Evolutionary conservation across 352 stramenopile species (phyloP).

Genomic region (Globisporangium barbulae): DNA sequence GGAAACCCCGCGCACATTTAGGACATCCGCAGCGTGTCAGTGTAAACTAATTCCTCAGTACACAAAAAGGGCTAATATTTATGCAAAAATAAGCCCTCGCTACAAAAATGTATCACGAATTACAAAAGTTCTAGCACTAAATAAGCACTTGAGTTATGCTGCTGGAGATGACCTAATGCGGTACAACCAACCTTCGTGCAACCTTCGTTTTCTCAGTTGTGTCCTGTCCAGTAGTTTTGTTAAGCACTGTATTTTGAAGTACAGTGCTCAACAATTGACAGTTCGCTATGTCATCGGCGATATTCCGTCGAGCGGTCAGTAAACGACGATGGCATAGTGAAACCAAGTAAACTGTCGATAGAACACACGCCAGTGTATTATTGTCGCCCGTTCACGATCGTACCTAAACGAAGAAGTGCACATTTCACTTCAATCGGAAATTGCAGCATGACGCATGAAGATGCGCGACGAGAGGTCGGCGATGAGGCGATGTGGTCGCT

Average conservation of each 20-base stretch:
- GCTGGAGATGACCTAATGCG: too few species aligned
- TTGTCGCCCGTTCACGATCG: not conserved
- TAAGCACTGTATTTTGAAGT: not conserved
- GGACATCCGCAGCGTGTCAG: too few species aligned
- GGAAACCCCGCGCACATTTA: conserved; percentile 3
- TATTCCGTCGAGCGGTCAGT: too few species aligned
- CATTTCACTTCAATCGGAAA: conserved; percentile 9
- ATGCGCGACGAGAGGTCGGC: conserved; percentile 62
- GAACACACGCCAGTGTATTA: too few species aligned
- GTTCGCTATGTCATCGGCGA: too few species aligned
- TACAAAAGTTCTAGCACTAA: too few species aligned
- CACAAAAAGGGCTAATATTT: too few species aligned
- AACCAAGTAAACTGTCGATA: not conserved
- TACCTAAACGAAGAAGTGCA: not conserved
- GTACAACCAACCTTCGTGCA: not conserved
- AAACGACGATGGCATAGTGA: not conserved
- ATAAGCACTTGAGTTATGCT: too few species aligned
- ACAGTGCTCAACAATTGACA: too few species aligned
- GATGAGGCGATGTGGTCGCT: conserved; percentile 94
- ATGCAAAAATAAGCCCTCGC: too few species aligned
- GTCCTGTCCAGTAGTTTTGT: conserved; percentile 14
- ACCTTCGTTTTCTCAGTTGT: not conserved
- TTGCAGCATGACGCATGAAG: not conserved
- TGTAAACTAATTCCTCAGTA: too few species aligned
- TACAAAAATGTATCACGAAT: too few species aligned